phyloP scores from a whole-genome alignment of 768 basidiomycete genomes.

The Agrocybe chaxingu region DNA sequence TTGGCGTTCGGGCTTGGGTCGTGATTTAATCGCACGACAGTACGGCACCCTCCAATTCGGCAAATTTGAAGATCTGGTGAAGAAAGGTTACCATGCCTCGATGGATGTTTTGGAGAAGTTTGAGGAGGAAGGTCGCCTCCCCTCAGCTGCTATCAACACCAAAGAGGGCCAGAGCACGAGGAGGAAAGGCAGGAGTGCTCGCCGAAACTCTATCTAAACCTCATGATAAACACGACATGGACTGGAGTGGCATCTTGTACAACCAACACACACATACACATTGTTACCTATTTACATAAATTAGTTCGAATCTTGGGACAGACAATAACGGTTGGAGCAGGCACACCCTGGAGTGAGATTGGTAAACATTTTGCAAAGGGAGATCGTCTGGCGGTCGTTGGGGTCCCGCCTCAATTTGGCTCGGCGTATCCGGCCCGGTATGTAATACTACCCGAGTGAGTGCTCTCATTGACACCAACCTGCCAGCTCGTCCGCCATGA shows the following conservation, averaged over 20 bases:
- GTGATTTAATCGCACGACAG: slow-evolving; percentile 29
- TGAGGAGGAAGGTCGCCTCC: slow-evolving; percentile 82
- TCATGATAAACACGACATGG: not conserved
- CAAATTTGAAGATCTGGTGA: slow-evolving; percentile 85
- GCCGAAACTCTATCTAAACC: slow-evolving; percentile 66
- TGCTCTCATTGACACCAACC: too few relatives aligned
- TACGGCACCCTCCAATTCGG: slow-evolving; percentile 90
- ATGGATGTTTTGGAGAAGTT: slow-evolving; percentile 69
- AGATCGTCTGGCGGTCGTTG: not conserved
- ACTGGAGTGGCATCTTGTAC: slow-evolving; percentile 4
- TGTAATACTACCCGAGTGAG: too few relatives aligned
- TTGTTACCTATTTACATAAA: too few relatives aligned
- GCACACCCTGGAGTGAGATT: too few relatives aligned
- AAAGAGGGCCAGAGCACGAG: slow-evolving; percentile 40
- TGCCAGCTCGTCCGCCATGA: slow-evolving; percentile 12
- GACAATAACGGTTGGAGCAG: too few relatives aligned
- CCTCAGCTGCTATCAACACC: slow-evolving; percentile 66
- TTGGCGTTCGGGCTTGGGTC: not conserved
- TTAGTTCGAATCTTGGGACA: too few relatives aligned
- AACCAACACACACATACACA: not conserved
- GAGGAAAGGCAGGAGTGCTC: slow-evolving; percentile 72
- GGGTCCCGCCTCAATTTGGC: not conserved
- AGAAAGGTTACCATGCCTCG: slow-evolving; percentile 76
- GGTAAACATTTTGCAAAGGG: not conserved
- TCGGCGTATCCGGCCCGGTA: not conserved